Conservation (phyloP, 192 early-diverging fungal genomes). For the Mortierella alpina region DNA sequence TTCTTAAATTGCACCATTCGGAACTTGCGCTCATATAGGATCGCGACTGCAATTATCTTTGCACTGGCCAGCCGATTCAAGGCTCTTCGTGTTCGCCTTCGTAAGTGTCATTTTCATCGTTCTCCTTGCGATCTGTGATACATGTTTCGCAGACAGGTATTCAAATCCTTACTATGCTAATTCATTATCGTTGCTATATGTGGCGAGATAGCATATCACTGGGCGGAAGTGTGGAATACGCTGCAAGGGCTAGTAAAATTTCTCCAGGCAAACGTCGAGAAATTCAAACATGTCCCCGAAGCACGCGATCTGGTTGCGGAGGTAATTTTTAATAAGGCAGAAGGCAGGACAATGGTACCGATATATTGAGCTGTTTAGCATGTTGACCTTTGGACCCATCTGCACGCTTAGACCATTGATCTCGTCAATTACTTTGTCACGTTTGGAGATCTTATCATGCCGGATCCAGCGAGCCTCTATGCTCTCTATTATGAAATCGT, state of each 20-base stretch:
- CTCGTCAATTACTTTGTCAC: conserved; percentile 62
- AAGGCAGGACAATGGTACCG: background rate
- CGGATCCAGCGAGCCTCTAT: conserved; percentile 62
- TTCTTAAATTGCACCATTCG: conserved; percentile 21
- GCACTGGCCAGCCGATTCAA: conserved; percentile 37
- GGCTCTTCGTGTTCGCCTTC: conserved; percentile 34
- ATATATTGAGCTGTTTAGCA: background rate
- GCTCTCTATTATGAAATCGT: conserved; percentile 67
- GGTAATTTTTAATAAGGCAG: conserved; percentile 25
- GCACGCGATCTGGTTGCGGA: conserved; percentile 51
- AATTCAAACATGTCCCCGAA: conserved; percentile 32
- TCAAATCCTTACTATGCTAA: background rate
- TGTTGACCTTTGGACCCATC: background rate
- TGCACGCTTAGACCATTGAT: conserved; percentile 41
- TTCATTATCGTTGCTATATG: too few relatives aligned
- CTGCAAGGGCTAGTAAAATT: conserved; percentile 60
- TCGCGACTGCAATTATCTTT: conserved; percentile 39
- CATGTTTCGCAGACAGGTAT: background rate
- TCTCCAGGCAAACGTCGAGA: conserved; percentile 50
- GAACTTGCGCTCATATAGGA: background rate
- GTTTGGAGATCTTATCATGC: conserved; percentile 61
- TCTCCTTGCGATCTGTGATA: background rate
- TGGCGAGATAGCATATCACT: conserved; percentile 60
- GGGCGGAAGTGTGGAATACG: conserved; percentile 64
- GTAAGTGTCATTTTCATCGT: conserved; percentile 8